Evolutionary conservation across 352 stramenopile species (phyloP), one percentile per base, ranked within the genome.

Genomic region (Phytophthora sojae): DNA sequence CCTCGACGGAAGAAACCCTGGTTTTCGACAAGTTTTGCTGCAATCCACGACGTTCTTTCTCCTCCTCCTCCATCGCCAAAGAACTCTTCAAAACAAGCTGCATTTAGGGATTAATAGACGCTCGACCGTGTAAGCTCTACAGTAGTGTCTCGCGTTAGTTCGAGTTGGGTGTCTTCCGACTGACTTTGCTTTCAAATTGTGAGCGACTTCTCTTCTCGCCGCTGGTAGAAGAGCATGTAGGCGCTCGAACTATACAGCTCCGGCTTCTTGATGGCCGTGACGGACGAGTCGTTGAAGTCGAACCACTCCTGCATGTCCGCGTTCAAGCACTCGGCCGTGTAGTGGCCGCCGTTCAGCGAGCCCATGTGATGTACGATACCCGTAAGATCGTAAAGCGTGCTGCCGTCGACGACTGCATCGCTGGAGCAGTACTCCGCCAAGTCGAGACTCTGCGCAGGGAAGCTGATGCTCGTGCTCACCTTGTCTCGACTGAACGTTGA

Each of bases 211-310:
- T 90, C 83, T 51, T 80, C 71, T 52, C 82, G 73, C 39, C 87
- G 74, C 54, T 83, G 75, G 71, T 88, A 95, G 61, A 95, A 95
- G 32, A 95, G 75, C 74, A 95, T 90, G 72, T 95, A 95, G 14
- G 88, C 84, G 57, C 79, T 91, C 9, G 81, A 77, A 66, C 85
- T 94, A 30, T 65, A 69, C 9, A 91, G 62, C 53, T 90, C 77
- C 11, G 85, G 85, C 65, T 88, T 90, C 69, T 89, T 89, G 69
- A 94, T 65, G 4, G 65, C 56, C 53, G 86, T 92, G 5, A 95
- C 88, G 19, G 70, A 84, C 57, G 70, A 73, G 61, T 95, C 88
- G 67, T 95, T 92, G 65, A 94, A 95, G 64, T 90, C 84, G 56
- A 89, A 94, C 88, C 86, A 95, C 11, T 93, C 85, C 44, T 89